Percentiles rank a stretch among this genome's conserved stretches.
Evolutionary conservation across 73 alveolate species (phyloP).

Genomic region (Paramecium pentaurelia): DNA sequence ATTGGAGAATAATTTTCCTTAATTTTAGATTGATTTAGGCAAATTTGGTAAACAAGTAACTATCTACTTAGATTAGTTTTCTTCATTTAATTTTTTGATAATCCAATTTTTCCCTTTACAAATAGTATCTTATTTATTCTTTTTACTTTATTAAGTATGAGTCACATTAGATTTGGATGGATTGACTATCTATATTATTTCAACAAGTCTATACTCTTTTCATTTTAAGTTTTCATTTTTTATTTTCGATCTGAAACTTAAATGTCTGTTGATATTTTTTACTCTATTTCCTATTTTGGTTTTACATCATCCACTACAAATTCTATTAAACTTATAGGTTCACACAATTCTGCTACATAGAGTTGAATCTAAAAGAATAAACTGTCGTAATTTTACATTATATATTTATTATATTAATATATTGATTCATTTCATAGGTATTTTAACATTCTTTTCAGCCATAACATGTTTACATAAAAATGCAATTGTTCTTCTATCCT

Average conservation of each 20-base stretch:
- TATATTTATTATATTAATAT: neutral
- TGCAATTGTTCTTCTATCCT: slow-evolving; percentile 4
- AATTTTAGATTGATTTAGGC: neutral
- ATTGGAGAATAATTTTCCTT: neutral
- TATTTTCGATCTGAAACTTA: neutral
- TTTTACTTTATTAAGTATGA: neutral
- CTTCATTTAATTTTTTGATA: neutral
- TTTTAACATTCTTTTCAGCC: slow-evolving; percentile 19
- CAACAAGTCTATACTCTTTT: neutral
- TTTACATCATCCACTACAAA: neutral
- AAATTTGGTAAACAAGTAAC: neutral
- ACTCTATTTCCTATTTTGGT: neutral
- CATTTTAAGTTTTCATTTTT: neutral
- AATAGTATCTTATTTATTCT: neutral
- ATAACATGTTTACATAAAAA: slow-evolving; percentile 9
- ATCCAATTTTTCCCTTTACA: neutral
- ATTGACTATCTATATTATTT: neutral
- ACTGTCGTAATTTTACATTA: neutral
- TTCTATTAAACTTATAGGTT: neutral
- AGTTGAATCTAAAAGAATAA: neutral
- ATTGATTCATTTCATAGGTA: slow-evolving; percentile 22
- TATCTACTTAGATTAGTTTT: neutral
- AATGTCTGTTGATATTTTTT: neutral
- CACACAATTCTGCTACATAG: slow-evolving; percentile 36
- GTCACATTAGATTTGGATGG: neutral